Base-by-base conservation (phyloP, 768 basidiomycete genomes). In the Suillus occidentalis region DNA sequence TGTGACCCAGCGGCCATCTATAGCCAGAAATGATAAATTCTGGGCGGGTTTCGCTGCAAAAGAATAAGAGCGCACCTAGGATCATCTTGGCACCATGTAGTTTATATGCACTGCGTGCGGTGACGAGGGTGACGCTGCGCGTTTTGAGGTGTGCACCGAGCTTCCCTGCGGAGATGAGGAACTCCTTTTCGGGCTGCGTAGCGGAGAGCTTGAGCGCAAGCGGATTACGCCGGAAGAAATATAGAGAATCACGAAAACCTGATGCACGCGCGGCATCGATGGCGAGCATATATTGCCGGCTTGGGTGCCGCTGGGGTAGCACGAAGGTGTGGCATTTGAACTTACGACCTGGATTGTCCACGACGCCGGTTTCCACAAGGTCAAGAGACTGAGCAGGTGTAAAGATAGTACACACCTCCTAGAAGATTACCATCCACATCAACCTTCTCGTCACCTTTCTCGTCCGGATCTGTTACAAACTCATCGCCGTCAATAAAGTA, bases 231-330 rank as follows among this genome's bases (percentile, higher is more conserved):
- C 97, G 90, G 78, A 98, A 96, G 77, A 98, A 98, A 77, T 98
- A 97, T n/a, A 99, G 81, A 10, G 97, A 98, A 76, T 99, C 97
- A 57, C 95, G 87, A 78, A 95, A 98, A 5, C 97, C 97, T 22
- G 94, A 96, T 10, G 94, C 93, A 34, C 97, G 88, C 0, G 97
- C 97, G 4, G 95, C 97, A 72, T 99, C 97, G 65, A 99, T 99
- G 25, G 97, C 95, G 49, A 99, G 91, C 87, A 97, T 92, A 79
- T 97, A 99, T 66, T 87, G 83, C 53, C 90, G 85, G 34, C 92
- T 85, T 10, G 94, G 89, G 71, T 98, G 89, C 25, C 97, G 87
- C 63, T 87, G 87, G 0, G 94, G 91, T 6, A 95, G 86, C n/a
- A 84, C 78, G 74, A 99, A 99, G 2, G 96, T 97, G 36, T 86